These are phyloP conservation scores for Glycine soja DNA, from an alignment of 306 rosid species.

Conservation along the genomic window DNA sequence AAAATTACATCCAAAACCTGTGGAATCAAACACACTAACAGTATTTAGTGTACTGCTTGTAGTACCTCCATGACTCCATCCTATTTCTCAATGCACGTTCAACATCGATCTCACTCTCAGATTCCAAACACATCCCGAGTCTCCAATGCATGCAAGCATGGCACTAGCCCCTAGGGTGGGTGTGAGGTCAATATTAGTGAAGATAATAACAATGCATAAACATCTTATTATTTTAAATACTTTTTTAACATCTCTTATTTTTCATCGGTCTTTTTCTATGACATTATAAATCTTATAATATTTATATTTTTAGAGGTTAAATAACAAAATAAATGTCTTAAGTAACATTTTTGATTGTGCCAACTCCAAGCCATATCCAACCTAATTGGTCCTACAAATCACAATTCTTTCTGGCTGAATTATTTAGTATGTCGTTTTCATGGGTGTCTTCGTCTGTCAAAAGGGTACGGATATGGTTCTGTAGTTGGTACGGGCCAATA, in stretches of 20 bases:
- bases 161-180: neutral
- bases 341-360: neutral
- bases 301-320: too few relatives aligned
- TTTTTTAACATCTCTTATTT: too few relatives aligned
- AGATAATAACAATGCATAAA: too few relatives aligned
- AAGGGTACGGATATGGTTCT: slow-evolving; percentile 65
- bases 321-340: too few relatives aligned
- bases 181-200: neutral
- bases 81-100: neutral
- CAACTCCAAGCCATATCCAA: neutral
- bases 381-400: slow-evolving; percentile 49
- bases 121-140: neutral
- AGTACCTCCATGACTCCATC: neutral
- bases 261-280: too few relatives aligned
- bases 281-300: too few relatives aligned
- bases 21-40: too few relatives aligned
- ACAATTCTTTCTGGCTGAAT: slow-evolving; percentile 33
- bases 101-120: neutral
- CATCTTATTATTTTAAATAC: too few relatives aligned
- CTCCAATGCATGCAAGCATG: slow-evolving; percentile 31
- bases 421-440: slow-evolving; percentile 30
- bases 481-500: slow-evolving; percentile 66
- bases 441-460: slow-evolving; percentile 29
- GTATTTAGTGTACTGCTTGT: neutral
- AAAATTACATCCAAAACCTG: too few relatives aligned